Conservation (phyloP, 192 early-diverging fungal species). For the Helicostylum pulchrum region DNA sequence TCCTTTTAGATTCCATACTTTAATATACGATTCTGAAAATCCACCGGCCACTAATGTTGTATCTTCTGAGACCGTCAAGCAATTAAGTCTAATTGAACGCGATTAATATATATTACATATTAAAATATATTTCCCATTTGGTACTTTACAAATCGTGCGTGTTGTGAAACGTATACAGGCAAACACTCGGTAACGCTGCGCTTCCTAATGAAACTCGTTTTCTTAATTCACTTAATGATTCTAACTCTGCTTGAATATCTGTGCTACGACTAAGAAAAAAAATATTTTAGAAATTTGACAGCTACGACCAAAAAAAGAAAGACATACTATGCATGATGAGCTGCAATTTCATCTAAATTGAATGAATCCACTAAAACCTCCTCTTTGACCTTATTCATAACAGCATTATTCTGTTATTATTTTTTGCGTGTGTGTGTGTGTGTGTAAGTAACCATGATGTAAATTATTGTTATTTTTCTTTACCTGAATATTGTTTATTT, state of each 20-base stretch:
- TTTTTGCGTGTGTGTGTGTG: too few species aligned
- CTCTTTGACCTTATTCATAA: constrained; percentile 72
- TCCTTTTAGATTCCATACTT: constrained; percentile 86
- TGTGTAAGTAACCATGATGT: too few species aligned
- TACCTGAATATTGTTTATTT: too few species aligned
- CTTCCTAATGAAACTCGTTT: constrained; percentile 69
- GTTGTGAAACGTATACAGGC: constrained; percentile 96
- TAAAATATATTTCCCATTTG: too few species aligned
- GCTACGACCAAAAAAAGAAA: too few species aligned
- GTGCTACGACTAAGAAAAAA: constrained; percentile 58
- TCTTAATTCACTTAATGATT: constrained; percentile 70
- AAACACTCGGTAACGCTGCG: constrained; percentile 78
- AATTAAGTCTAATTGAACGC: constrained; percentile 62
- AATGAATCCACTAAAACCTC: constrained; percentile 43
- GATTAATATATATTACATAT: neutral
- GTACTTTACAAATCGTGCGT: constrained; percentile 59
- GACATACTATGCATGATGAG: constrained; percentile 61
- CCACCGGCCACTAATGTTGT: constrained; percentile 79
- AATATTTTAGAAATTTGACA: neutral
- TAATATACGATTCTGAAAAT: constrained; percentile 92
- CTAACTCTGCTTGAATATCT: constrained; percentile 79
- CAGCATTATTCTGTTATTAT: constrained; percentile 43
- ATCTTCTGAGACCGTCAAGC: constrained; percentile 78
- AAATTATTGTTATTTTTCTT: too few species aligned
- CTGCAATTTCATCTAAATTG: constrained; percentile 42